phyloP scores from a whole-genome alignment of 768 basidiomycete species.

The Xerocomellus intermedius region DNA sequence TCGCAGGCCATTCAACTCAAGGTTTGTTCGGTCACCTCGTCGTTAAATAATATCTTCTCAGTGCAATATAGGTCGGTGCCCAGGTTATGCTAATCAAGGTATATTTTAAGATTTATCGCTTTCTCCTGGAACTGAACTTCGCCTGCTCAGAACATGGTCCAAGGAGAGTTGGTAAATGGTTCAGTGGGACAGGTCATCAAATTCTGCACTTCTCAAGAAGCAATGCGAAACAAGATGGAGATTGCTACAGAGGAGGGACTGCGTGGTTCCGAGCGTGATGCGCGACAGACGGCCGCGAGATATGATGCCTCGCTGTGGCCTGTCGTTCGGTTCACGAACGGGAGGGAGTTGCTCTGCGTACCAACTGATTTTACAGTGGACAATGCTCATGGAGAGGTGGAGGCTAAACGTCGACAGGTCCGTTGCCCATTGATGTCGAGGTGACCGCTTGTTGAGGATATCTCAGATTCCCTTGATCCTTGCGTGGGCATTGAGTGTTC shows the following conservation, averaged over 20 bases:
- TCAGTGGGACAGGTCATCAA: conserved; percentile 56
- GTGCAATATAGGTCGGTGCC: conserved; percentile 56
- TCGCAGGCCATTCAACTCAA: conserved; percentile 47
- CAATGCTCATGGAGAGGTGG: conserved; percentile 55
- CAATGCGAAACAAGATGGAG: conserved; percentile 35
- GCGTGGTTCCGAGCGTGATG: conserved; percentile 31
- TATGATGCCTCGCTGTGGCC: conserved; percentile 48
- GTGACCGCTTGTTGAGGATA: conserved; percentile 17
- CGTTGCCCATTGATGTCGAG: neutral
- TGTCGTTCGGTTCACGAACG: conserved; percentile 56
- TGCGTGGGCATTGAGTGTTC: conserved; percentile 87
- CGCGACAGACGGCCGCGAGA: conserved; percentile 10
- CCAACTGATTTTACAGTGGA: conserved; percentile 64
- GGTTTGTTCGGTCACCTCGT: conserved; percentile 29
- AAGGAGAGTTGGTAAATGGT: conserved; percentile 71
- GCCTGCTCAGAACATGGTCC: conserved; percentile 54
- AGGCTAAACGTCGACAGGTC: conserved; percentile 62
- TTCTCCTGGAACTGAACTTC: neutral
- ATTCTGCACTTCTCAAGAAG: conserved; percentile 47
- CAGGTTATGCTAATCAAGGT: conserved; percentile 87
- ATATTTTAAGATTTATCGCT: neutral
- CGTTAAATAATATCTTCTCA: neutral
- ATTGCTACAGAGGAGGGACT: conserved; percentile 38
- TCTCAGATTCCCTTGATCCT: conserved; percentile 57
- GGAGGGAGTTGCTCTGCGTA: conserved; percentile 43